Evolutionary conservation across 2,329 filamentous ascomycete genomes (phyloP).

Genomic region (Teratosphaeria viscida): DNA sequence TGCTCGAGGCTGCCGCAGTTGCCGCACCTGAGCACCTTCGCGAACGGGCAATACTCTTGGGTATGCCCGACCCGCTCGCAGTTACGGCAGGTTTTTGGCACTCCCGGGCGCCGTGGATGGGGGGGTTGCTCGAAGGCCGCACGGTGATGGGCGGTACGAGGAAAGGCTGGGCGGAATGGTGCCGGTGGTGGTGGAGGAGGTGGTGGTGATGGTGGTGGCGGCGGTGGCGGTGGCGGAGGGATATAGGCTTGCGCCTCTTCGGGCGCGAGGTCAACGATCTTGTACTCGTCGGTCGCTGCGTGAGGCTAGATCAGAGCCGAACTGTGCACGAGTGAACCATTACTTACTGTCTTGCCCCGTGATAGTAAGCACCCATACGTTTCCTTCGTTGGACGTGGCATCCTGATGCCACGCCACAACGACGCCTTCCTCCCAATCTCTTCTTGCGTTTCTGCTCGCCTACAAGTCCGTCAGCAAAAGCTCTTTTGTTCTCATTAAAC

Average conservation of each 20-base stretch:
- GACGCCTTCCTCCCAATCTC: background rate
- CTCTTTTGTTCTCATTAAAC: background rate
- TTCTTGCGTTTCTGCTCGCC: background rate
- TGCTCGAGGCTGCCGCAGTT: background rate
- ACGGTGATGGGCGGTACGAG: background rate
- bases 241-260: background rate
- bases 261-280: background rate
- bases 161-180: too few relatives aligned
- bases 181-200: background rate
- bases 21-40: background rate
- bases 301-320: background rate
- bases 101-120: too few relatives aligned
- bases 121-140: background rate
- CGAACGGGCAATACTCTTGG: background rate
- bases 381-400: background rate
- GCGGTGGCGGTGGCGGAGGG: background rate
- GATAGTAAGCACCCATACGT: background rate
- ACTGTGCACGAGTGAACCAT: background rate
- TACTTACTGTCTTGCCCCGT: background rate
- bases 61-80: background rate
- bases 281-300: background rate
- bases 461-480: background rate
- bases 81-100: background rate
- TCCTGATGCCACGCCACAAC: background rate
- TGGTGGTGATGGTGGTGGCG: background rate